Conservation (phyloP, 129 eudicot genomes). For the Kitagawia praeruptora region DNA sequence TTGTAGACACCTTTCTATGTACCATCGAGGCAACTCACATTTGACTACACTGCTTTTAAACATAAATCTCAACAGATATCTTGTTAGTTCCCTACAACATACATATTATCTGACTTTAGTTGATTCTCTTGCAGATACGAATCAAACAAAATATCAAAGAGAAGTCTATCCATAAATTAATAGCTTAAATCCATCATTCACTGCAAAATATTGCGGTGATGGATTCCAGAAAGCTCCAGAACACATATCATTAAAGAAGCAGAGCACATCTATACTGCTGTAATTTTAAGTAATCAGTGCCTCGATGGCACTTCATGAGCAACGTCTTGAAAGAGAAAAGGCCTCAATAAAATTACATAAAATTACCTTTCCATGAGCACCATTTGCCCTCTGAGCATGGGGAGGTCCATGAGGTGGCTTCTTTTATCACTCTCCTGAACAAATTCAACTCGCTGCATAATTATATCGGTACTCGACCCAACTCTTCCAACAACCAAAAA, state of each 20-base stretch:
- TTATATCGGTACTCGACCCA: constrained; percentile 69
- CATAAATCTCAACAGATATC: neutral
- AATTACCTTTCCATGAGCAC: constrained; percentile 47
- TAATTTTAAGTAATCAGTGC: neutral
- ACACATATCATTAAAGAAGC: neutral
- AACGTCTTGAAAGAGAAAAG: neutral
- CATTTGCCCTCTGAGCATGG: constrained; percentile 58
- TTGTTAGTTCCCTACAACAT: neutral
- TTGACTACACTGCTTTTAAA: neutral
- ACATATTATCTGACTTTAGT: neutral
- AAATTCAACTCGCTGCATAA: constrained; percentile 61
- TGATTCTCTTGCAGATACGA: neutral
- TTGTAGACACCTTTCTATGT: neutral
- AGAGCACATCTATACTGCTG: neutral
- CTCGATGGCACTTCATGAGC: neutral
- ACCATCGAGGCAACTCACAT: neutral
- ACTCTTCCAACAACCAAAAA: constrained; percentile 64
- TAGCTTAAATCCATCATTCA: neutral
- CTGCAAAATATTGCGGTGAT: neutral
- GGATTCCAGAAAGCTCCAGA: neutral
- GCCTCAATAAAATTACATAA: constrained; percentile 18
- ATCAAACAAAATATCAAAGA: neutral
- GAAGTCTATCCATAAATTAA: neutral
- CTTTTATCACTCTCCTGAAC: constrained; percentile 62
- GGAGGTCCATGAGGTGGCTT: constrained; percentile 72